phyloP scores from a whole-genome alignment of 225 moss, liverwort and hornwort genomes.

The Polytrichum commune region DNA sequence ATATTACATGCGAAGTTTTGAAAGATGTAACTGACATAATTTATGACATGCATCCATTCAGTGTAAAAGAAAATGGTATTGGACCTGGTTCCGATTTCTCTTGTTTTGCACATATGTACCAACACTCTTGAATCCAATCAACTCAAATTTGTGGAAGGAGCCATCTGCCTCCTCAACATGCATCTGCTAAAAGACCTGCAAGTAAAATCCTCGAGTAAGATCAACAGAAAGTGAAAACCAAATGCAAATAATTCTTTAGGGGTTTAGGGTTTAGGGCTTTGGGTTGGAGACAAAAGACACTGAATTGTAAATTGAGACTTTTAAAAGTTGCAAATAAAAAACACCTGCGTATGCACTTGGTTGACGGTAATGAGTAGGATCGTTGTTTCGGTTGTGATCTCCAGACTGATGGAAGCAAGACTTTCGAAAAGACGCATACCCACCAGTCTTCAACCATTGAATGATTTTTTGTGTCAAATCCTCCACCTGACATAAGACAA shows the following conservation, averaged over 20 bases:
- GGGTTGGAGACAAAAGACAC: too few relatives aligned
- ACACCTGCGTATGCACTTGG: slow-evolving; percentile 78
- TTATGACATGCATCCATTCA: slow-evolving; percentile 72
- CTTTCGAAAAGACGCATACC: slow-evolving; percentile 80
- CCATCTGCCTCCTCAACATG: slow-evolving; percentile 28
- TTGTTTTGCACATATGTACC: too few relatives aligned
- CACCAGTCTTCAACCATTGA: slow-evolving; percentile 80
- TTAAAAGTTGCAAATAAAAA: too few relatives aligned
- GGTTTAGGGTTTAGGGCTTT: too few relatives aligned
- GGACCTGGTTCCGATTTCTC: background rate
- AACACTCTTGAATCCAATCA: too few relatives aligned
- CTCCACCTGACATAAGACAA: slow-evolving; percentile 26
- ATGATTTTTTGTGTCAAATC: slow-evolving; percentile 48
- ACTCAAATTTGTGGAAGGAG: too few relatives aligned
- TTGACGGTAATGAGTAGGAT: slow-evolving; percentile 92
- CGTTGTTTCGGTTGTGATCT: slow-evolving; percentile 83
- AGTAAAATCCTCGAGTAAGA: background rate
- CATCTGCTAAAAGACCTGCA: slow-evolving; percentile 60
- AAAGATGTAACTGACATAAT: slow-evolving; percentile 65
- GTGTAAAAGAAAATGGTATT: slow-evolving; percentile 62
- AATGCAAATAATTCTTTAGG: too few relatives aligned
- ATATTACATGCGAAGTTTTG: too few relatives aligned
- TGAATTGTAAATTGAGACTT: too few relatives aligned
- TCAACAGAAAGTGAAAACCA: too few relatives aligned
- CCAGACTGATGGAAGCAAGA: slow-evolving; percentile 98